A percentile compares a stretch with the other conserved stretches of the same genome.
These are phyloP conservation scores for Selaginella tamariscina DNA, from an alignment of 75 land plant species.

Conservation along the genomic window DNA sequence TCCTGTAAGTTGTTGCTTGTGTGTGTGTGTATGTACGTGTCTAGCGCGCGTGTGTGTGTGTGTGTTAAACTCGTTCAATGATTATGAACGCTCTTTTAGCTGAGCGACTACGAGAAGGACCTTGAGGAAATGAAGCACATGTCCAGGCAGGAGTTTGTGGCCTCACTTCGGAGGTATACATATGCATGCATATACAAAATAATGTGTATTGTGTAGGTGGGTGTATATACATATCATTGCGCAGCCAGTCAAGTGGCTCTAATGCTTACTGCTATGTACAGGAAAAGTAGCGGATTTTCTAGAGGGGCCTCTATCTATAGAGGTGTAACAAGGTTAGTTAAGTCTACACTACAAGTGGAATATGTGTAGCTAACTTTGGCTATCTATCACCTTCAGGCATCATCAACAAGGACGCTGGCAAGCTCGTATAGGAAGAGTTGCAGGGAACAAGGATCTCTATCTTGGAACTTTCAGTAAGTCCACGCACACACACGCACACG, in stretches of 20 bases:
- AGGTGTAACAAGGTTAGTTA: slow-evolving; percentile 68
- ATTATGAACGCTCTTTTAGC: too few relatives aligned
- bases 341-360: too few relatives aligned
- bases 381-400: slow-evolving; percentile 27
- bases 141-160: slow-evolving; percentile 68
- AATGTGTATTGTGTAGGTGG: not conserved
- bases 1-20: slow-evolving; percentile 30
- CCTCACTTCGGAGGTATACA: slow-evolving; percentile 54
- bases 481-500: not conserved
- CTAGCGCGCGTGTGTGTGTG: not conserved
- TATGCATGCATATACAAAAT: not conserved
- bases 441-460: slow-evolving; percentile 53
- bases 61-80: too few relatives aligned
- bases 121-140: slow-evolving; percentile 67
- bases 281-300: slow-evolving; percentile 90
- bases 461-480: slow-evolving; percentile 51
- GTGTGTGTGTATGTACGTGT: not conserved
- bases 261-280: too few relatives aligned
- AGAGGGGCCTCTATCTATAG: slow-evolving; percentile 80
- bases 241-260: not conserved
- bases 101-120: slow-evolving; percentile 58
- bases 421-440: slow-evolving; percentile 54
- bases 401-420: slow-evolving; percentile 62
- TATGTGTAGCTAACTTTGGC: too few relatives aligned
- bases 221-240: not conserved